A percentile compares a stretch with the other conserved stretches of the same genome.
Evolutionary conservation across 1,284 basidiomycete species (phyloP).

Genomic region (Ustilago bromivora): DNA sequence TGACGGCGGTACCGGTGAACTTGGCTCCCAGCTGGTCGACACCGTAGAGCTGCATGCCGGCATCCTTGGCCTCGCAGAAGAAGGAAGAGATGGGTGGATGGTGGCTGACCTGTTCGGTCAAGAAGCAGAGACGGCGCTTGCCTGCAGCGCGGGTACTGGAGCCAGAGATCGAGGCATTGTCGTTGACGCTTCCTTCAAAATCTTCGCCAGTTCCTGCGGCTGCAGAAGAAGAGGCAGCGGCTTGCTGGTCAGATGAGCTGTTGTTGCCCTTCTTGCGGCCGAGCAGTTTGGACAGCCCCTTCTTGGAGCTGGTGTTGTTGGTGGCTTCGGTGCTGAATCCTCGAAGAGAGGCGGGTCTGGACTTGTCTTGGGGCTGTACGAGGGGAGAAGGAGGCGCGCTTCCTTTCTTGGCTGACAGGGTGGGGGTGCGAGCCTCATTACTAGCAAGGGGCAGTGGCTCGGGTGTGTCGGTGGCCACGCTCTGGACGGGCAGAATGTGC

Average conservation of each 20-base stretch:
- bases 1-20: conserved; percentile 64
- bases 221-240: conserved; percentile 17
- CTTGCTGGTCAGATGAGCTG: conserved; percentile 21
- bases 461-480: conserved; percentile 26
- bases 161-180: conserved; percentile 39
- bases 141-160: conserved; percentile 21
- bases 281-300: conserved; percentile 49
- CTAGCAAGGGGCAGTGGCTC: conserved; percentile 38
- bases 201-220: conserved; percentile 22
- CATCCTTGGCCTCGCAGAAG: conserved; percentile 64
- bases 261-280: conserved; percentile 46
- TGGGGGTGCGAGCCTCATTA: conserved; percentile 30
- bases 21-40: conserved; percentile 89
- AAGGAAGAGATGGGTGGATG: conserved; percentile 95
- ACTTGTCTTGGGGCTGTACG: conserved; percentile 40
- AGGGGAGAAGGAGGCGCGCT: conserved; percentile 42
- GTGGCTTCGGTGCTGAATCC: conserved; percentile 31
- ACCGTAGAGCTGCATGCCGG: conserved; percentile 60
- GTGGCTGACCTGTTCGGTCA: conserved; percentile 79
- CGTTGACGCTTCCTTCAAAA: conserved; percentile 14
- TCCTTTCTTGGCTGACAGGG: conserved; percentile 32
- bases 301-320: conserved; percentile 33
- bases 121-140: conserved; percentile 55
- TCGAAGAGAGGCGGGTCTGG: conserved; percentile 41
- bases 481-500: conserved; percentile 51